Percentiles rank a stretch among this genome's conserved stretches.
These are phyloP conservation scores for Purshia tridentata DNA, from an alignment of 306 rosid genomes.

Conservation along the genomic window DNA sequence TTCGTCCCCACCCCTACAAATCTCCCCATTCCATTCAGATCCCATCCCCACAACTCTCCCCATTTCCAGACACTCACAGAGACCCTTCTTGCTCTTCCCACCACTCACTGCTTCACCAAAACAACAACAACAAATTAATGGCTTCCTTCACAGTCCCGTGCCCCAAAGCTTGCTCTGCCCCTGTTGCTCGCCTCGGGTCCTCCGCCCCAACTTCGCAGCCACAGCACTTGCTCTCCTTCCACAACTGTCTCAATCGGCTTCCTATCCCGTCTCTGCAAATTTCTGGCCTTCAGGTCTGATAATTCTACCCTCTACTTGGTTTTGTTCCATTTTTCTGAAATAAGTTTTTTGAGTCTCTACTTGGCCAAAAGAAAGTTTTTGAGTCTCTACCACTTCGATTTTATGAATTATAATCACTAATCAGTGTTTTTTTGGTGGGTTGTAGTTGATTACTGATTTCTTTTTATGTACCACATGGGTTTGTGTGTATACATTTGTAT, in stretches of 20 bases:
- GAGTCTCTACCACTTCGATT: background rate
- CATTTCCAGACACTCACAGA: too few relatives aligned
- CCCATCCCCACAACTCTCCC: background rate
- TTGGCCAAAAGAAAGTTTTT: too few relatives aligned
- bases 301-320: background rate
- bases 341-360: background rate
- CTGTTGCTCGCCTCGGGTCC: slow-evolving; percentile 29
- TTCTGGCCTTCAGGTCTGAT: slow-evolving; percentile 40
- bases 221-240: slow-evolving; percentile 29
- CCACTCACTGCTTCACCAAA: background rate
- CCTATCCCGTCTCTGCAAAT: slow-evolving; percentile 35
- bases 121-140: slow-evolving; percentile 6
- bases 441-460: background rate
- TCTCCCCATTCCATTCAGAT: slow-evolving; percentile 22
- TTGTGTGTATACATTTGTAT: background rate
- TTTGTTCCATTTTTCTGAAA: background rate
- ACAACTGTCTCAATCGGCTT: slow-evolving; percentile 27
- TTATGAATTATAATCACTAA: background rate
- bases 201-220: slow-evolving; percentile 22
- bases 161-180: slow-evolving; percentile 30
- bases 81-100: background rate
- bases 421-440: background rate
- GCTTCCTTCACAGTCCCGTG: slow-evolving; percentile 30
- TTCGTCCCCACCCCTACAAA: background rate
- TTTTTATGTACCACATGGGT: background rate